phyloP scores from a whole-genome alignment of 1,284 basidiomycete genomes.

The Ceratobasidium sp. region DNA sequence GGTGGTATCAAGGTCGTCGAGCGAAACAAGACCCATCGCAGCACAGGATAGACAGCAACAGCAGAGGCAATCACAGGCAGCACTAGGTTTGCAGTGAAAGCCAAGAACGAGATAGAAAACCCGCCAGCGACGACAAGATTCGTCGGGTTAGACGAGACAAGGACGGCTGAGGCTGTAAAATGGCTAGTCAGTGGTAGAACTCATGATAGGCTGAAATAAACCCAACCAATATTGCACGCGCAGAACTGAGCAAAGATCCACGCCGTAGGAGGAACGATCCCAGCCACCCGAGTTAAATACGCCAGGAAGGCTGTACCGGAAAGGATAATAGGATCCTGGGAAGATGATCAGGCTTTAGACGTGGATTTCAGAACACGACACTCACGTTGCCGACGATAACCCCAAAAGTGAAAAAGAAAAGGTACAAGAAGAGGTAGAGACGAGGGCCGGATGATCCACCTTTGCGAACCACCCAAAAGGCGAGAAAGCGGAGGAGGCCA shows the following conservation, averaged over 20 bases:
- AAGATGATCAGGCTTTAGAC: slow-evolving; percentile 3
- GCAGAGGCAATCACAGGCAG: slow-evolving; percentile 47
- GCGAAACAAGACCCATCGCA: slow-evolving; percentile 56
- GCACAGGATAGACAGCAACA: slow-evolving; percentile 40
- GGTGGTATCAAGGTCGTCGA: slow-evolving; percentile 17
- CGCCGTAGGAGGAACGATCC: slow-evolving; percentile 66
- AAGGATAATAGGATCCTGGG: slow-evolving; percentile 81
- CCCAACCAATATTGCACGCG: slow-evolving; percentile 82
- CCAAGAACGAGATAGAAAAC: slow-evolving; percentile 55
- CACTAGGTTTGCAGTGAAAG: slow-evolving; percentile 45
- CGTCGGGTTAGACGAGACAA: slow-evolving; percentile 60
- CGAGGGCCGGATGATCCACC: slow-evolving; percentile 75
- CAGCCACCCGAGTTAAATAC: slow-evolving; percentile 82
- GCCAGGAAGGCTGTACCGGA: slow-evolving; percentile 87
- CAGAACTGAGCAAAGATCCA: slow-evolving; percentile 78
- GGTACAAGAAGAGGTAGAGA: slow-evolving; percentile 82
- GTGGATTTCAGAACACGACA: slow-evolving; percentile 13
- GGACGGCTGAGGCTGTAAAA: slow-evolving; percentile 54
- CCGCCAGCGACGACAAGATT: slow-evolving; percentile 60
- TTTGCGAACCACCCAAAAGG: slow-evolving; percentile 85
- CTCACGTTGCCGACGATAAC: slow-evolving; percentile 83
- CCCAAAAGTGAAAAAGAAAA: slow-evolving; percentile 82
- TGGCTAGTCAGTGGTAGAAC: not conserved
- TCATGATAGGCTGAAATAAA: slow-evolving; percentile 61
- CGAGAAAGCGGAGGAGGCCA: slow-evolving; percentile 86